Base-by-base conservation (phyloP, 164 flowering plant genomes). In the Kalanchoe fedtschenkoi region DNA sequence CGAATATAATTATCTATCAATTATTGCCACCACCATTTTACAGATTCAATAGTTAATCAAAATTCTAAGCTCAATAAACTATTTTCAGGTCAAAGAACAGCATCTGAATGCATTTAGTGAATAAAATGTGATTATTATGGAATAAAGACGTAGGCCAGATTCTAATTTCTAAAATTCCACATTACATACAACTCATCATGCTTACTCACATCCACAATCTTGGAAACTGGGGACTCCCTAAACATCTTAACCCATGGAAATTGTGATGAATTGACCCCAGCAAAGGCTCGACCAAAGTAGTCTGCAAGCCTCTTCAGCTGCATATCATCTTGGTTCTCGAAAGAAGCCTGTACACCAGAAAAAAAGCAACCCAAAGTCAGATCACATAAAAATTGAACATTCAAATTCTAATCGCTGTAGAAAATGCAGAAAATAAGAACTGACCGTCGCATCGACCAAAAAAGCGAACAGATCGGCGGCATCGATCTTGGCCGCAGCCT, bases 281-380 rank as follows among this genome's bases (percentile, higher is more conserved):
- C 56, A 65, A 84, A 84, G 1, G 86, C 86, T 6, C 81, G 75
- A 9, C 77, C 86, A 56, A 81, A 84, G 42, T 81, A 84, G 75
- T 84, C 89, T 2, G 86, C 89, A 58, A 84, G 80, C 39, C 89
- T 65, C 86, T 78, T 84, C 59, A 84, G 62, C 68, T 78, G 86
- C 38, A 84, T 78, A 47, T 78, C 80, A 64, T 76, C 80, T 63
- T 80, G 78, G 6, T 69, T 22, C 59, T 76, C 83, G 60, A 80
- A 84, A 38, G 86, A 75, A 6, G 58, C 76, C 89, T 84, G 47
- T 21, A 47, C 28, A 41, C 15, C 16, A 24, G 5, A 41, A 43
- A 44, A 21, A 43, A 44, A 21, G 7, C 22, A 61, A 37, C 19
- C 41, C 29, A 8, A 6, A 54, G 13, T 38, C 55, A 43, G n/a